Evolutionary conservation across 257 asterid genomes (phyloP).

Genomic region (Ligustrum vulgare): DNA sequence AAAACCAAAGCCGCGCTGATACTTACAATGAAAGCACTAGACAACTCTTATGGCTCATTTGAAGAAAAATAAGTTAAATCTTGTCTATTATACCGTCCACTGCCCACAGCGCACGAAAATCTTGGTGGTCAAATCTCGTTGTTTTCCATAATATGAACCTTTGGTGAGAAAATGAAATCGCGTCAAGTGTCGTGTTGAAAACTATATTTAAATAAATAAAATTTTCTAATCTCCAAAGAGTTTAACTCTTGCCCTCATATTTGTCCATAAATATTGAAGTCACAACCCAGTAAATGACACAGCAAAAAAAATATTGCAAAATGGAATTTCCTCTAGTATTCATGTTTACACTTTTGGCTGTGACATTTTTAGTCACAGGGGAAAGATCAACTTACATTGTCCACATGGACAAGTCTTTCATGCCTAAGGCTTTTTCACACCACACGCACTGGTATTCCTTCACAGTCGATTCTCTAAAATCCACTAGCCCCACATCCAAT

Average conservation of each 20-base stretch:
- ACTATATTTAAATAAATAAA: neutral
- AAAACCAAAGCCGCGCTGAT: neutral
- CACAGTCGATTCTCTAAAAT: conserved; percentile 10
- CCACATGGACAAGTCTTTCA: conserved; percentile 47
- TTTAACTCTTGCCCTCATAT: neutral
- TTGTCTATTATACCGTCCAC: neutral
- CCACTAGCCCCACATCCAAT: neutral
- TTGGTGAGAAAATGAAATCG: too few species aligned
- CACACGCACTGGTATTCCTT: conserved; percentile 39
- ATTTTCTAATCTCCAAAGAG: neutral
- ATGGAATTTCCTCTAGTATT: conserved; percentile 26
- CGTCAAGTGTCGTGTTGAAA: neutral
- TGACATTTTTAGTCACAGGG: conserved; percentile 7
- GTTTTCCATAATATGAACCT: too few species aligned
- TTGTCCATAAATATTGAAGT: neutral
- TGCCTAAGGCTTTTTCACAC: conserved; percentile 34
- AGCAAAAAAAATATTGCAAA: neutral
- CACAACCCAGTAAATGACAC: neutral
- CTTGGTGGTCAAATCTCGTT: too few species aligned
- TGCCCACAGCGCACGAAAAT: too few species aligned
- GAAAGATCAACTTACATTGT: conserved; percentile 38
- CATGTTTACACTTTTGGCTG: conserved; percentile 4
- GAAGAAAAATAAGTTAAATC: neutral
- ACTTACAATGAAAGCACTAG: neutral
- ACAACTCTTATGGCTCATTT: neutral